Evolutionary conservation across 441 rosid species (phyloP).

Genomic region (Erysimum cheiri): DNA sequence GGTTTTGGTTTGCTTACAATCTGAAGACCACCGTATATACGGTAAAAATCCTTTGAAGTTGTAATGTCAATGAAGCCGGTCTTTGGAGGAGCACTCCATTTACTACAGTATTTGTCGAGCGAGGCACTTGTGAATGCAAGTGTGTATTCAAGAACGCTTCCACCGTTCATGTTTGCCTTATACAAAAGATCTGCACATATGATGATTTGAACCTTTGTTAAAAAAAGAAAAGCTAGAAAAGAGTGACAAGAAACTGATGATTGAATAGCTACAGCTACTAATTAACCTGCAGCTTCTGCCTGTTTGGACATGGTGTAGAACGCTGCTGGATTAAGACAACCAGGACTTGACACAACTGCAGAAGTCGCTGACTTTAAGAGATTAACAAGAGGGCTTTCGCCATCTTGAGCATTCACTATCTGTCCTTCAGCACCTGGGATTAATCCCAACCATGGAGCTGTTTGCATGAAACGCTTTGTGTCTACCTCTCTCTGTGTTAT

Average conservation of each 20-base stretch:
- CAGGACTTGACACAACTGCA: slow-evolving; percentile 78
- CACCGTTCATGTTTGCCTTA: slow-evolving; percentile 91
- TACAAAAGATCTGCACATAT: slow-evolving; percentile 82
- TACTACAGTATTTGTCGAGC: slow-evolving; percentile 89
- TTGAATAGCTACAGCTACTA: slow-evolving; percentile 19
- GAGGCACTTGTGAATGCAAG: slow-evolving; percentile 99
- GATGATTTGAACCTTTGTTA: slow-evolving; percentile 26
- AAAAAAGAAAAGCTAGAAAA: background rate
- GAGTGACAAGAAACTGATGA: slow-evolving; percentile 14
- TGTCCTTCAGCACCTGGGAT: slow-evolving; percentile 90
- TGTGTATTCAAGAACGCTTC: slow-evolving; percentile 96
- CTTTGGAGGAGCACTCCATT: slow-evolving; percentile 98
- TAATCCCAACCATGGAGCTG: slow-evolving; percentile 95
- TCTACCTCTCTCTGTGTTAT: slow-evolving; percentile 84
- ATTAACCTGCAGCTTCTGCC: slow-evolving; percentile 99
- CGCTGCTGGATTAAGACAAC: slow-evolving; percentile 82
- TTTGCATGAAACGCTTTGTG: slow-evolving; percentile 90
- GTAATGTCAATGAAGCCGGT: slow-evolving; percentile 96
- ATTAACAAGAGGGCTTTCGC: slow-evolving; percentile 87
- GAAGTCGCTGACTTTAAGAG: slow-evolving; percentile 90
- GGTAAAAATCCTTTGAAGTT: slow-evolving; percentile 95
- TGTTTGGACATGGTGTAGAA: slow-evolving; percentile 96
- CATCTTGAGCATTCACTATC: slow-evolving; percentile 77
- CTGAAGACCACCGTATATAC: slow-evolving; percentile 97
- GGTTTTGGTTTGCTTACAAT: slow-evolving; percentile 60